A percentile compares a stretch with the other conserved stretches of the same genome.
Conservation (phyloP, 2,329 filamentous ascomycete species). For the Leptographium procerum region DNA sequence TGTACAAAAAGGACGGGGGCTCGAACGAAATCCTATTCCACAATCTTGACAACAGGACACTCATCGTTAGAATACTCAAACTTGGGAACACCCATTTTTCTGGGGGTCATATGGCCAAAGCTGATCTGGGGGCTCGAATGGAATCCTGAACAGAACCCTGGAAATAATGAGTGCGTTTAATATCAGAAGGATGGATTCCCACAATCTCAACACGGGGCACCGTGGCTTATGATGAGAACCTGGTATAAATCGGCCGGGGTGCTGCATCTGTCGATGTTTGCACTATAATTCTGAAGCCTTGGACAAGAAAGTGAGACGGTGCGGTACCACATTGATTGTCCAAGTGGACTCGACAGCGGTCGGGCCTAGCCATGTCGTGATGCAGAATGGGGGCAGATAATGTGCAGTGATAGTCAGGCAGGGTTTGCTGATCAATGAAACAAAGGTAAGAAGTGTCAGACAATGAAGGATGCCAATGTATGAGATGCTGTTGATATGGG, state of each 20-base stretch:
- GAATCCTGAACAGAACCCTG: background rate
- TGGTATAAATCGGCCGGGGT: background rate
- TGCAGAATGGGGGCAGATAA: too few relatives aligned
- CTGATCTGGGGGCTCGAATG: background rate
- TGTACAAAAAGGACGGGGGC: too few relatives aligned
- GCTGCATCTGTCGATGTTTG: background rate
- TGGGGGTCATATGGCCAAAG: too few relatives aligned
- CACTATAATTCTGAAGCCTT: background rate
- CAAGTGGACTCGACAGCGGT: background rate
- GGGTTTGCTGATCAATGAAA: background rate
- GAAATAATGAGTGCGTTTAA: background rate
- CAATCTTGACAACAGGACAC: too few relatives aligned
- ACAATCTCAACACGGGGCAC: too few relatives aligned
- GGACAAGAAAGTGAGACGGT: background rate
- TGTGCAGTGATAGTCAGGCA: background rate
- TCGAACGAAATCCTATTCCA: too few relatives aligned
- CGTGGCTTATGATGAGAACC: background rate
- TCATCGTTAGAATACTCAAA: too few relatives aligned
- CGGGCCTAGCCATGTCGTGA: background rate
- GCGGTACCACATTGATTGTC: background rate
- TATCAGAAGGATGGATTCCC: too few relatives aligned
- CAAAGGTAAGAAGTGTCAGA: background rate
- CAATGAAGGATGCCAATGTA: background rate
- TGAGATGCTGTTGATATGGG: background rate
- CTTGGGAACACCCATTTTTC: too few relatives aligned